Conservation (phyloP, 2,329 filamentous ascomycete species). For the Arthroderma sp. region DNA sequence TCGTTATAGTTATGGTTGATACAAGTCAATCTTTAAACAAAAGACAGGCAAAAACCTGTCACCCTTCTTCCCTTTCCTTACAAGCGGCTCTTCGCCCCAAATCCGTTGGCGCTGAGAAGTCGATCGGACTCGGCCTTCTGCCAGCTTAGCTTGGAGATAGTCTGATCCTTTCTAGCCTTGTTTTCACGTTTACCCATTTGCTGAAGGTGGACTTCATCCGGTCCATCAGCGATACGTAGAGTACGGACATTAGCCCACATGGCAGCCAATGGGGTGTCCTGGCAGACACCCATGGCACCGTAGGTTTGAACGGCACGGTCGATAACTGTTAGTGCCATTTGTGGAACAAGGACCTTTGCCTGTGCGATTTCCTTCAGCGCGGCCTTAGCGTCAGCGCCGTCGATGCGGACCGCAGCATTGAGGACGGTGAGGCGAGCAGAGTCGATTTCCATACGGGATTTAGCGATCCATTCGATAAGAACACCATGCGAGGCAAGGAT, state of each 20-base stretch:
- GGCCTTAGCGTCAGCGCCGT: constrained; percentile 73
- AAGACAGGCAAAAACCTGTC: not conserved
- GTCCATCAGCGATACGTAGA: constrained; percentile 77
- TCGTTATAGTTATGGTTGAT: not conserved
- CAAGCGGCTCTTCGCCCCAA: constrained; percentile 15
- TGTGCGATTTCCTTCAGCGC: constrained; percentile 88
- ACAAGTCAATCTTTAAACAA: not conserved
- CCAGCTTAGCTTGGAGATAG: constrained; percentile 30
- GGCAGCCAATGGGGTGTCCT: constrained; percentile 81
- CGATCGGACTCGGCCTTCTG: constrained; percentile 27
- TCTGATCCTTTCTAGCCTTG: constrained; percentile 33
- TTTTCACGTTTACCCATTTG: constrained; percentile 45
- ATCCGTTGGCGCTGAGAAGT: constrained; percentile 24
- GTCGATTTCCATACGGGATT: constrained; percentile 86
- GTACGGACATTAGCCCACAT: constrained; percentile 75
- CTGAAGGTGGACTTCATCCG: constrained; percentile 81
- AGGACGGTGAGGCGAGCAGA: constrained; percentile 78
- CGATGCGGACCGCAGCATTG: constrained; percentile 91
- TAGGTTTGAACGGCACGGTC: constrained; percentile 90
- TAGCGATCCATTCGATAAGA: constrained; percentile 88
- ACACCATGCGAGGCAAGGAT: constrained; percentile 78
- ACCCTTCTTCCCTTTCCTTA: constrained; percentile 1
- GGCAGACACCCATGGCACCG: constrained; percentile 78
- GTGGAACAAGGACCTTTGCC: constrained; percentile 83
- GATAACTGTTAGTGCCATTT: constrained; percentile 70